Evolutionary conservation across 176 grass and related monocot species (phyloP), one percentile per base, ranked within the genome.

Genomic region (Oryza meyeriana): DNA sequence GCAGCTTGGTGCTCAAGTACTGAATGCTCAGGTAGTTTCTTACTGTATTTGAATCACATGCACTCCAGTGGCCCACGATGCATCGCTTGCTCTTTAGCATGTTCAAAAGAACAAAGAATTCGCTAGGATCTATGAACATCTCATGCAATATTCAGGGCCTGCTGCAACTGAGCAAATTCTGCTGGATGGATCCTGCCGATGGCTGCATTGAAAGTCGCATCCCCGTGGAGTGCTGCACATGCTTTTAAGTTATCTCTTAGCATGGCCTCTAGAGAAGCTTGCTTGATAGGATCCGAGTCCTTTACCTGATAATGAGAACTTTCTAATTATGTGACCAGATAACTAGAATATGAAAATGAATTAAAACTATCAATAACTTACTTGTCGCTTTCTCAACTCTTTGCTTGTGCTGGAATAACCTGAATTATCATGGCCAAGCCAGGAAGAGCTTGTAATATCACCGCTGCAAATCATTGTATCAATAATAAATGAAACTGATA

Each of bases 141-240:
- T 90, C 84, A 99, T 70, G 72, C 79, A 82, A 88, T 99, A 85
- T 95, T 99, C 80, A 99, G 70, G 57, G 91, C 96, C 55, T 93
- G 93, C 83, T 95, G 88, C 71, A 99, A 81, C 87, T 99, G 91
- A 83, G 96, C 91, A 81, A 99, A 94, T 62, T 91, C 89, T 73
- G 96, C 81, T n/a, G 96, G 96, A 87, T 99, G 93, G 44, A 99
- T 93, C 72, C 89, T 90, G 69, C 89, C 77, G 61, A 99, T 95
- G 76, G 96, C 96, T 38, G 91, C 91, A 87, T 91, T 99, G 77
- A 99, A 99, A 33, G 85, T 83, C 73, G 87, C 72, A 64, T 99
- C 91, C 78, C 96, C 96, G 20, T 95, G 96, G 83, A 94, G 77
- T 85, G 88, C 61, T 33, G 92, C 88, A 93, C 90, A 99, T 61